Evolutionary conservation across 805 yeast species (phyloP), one percentile per base, ranked within the genome.

Genomic region (Metschnikowia arizonensis): DNA sequence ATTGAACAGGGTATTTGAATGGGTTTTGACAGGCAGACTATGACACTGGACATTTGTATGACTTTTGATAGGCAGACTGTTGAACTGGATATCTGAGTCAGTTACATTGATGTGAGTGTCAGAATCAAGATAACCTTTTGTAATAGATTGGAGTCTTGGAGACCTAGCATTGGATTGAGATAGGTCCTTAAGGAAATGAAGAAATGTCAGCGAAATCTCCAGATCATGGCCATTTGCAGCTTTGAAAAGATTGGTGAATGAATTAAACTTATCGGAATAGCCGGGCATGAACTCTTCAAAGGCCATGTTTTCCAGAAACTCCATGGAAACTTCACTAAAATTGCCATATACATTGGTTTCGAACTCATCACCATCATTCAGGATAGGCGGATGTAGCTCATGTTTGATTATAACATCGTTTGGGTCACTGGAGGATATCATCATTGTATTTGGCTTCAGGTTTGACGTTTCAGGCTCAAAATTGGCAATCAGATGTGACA

Each of bases 171-270:
- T 45, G 40, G 43, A 40, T 7, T 49, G 56, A 4, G 56, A 51
- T 8, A 60, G 41, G 32, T 63, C 69, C 34, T 52, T 57, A 34
- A 65, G 47, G 28, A 62, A 58, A 34, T 50, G 55, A 29, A 64
- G 42, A 17, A 64, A 60, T 6, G 61, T 53, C 5, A 61, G 44
- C 0, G 64, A 37, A 21, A 32, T 18, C 8, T 37, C 29, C 40
- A 15, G 40, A 17, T 37, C 40, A 9, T 37, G 40, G 12, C 24
- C 33, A 33, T 21, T 33, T n/a, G 36, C 26, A 7, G 36, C 36
- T 14, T 33, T 33, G 17, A 33, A 37, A 4, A 37, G 18, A 11
- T 28, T 19, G 4, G 33, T 7, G 7, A 26, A 21, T 1, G 40
- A 37, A 3, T 11, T 1, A 9, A 21, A n/a, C 8, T 14, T 19